phyloP scores from a whole-genome alignment of 2,329 filamentous ascomycete genomes.

The Cercospora berteroae region DNA sequence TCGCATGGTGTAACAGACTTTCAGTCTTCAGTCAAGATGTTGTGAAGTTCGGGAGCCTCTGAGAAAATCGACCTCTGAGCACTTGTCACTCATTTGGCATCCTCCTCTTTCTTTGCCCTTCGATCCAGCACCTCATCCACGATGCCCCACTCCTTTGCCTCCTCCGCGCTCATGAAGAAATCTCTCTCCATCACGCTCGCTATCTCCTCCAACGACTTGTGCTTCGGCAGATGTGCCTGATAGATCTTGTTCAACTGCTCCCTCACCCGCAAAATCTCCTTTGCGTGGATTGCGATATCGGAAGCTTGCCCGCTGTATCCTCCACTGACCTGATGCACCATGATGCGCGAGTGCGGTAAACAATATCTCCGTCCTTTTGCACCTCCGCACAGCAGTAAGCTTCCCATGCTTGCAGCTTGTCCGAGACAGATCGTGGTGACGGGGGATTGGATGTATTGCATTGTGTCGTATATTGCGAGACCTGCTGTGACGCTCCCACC shows the following conservation, averaged over 20 bases:
- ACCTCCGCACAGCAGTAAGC: conserved; percentile 81
- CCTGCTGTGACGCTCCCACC: conserved; percentile 86
- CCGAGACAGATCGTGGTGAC: conserved; percentile 95
- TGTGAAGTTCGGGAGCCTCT: too few relatives aligned
- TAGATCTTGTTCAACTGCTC: conserved; percentile 90
- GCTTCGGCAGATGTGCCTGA: conserved; percentile 76
- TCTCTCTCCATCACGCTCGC: conserved; percentile 96
- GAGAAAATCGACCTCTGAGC: background rate
- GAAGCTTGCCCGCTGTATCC: conserved; percentile 65
- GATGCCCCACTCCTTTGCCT: conserved; percentile 86
- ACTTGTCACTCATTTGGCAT: background rate
- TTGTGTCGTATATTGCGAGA: conserved; percentile 94
- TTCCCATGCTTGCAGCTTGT: conserved; percentile 93
- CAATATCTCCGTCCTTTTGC: conserved; percentile 81
- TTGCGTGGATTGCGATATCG: conserved; percentile 95
- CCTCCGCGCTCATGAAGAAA: conserved; percentile 84
- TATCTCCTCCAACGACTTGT: conserved; percentile 76
- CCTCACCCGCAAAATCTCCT: conserved; percentile 86
- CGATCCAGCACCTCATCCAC: conserved; percentile 81
- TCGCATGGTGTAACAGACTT: too few relatives aligned
- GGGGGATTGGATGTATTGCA: conserved; percentile 91
- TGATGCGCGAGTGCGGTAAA: conserved; percentile 89
- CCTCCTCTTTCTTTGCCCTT: conserved; percentile 40
- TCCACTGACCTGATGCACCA: conserved; percentile 94
- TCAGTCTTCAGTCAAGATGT: too few relatives aligned